Base-by-base conservation (phyloP, 2,329 filamentous ascomycete genomes). In the Xylaria digitata region DNA sequence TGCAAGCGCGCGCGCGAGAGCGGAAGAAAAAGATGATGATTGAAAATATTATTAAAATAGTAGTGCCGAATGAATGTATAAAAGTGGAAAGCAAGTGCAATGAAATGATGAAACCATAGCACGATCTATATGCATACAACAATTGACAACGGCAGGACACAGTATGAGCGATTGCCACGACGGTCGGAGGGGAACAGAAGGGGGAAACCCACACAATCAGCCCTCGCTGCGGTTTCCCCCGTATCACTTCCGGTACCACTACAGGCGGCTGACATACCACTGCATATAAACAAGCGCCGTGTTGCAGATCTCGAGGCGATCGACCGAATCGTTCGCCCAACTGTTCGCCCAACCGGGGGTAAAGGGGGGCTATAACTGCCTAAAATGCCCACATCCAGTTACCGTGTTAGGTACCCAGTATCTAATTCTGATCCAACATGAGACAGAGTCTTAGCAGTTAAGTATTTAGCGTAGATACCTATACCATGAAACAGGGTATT, bases 221-320 rank as follows among this genome's bases (percentile, higher is more conserved):
- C 34, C 5, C 54, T 30, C 37, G 30, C 32, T 61, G 53, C 61
- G 23, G 32, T 46, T 59, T 48, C 15, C 26, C 5, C 8, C 34
- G 11, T 37, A 37, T 8, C 34, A 13, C 48, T 46, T 26, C 30
- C 5, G 26, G 61, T 59, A 45, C 52, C 34, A 57, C 48, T 50
- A 40, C 48, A 40, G 34, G 17, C 23, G 13, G 49, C 37, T 54
- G 46, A 26, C 59, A 23, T 57, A 56, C 65, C 54, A 48, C 34
- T 52, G 60, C 61, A 68, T 62, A 61, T 62, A 70, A 70, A 64
- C 61, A 66, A 49, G 66, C 60, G 66, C 61, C 46, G 64, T 70
- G 71, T 70, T 70, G 72, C 73, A 74, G 73, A 76, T 75, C 74
- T 57, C 57, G 59, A 68, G 61, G 66, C 49, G 71, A 71, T 70